phyloP scores from a whole-genome alignment of 257 asterid genomes.

The Cruciata laevipes region DNA sequence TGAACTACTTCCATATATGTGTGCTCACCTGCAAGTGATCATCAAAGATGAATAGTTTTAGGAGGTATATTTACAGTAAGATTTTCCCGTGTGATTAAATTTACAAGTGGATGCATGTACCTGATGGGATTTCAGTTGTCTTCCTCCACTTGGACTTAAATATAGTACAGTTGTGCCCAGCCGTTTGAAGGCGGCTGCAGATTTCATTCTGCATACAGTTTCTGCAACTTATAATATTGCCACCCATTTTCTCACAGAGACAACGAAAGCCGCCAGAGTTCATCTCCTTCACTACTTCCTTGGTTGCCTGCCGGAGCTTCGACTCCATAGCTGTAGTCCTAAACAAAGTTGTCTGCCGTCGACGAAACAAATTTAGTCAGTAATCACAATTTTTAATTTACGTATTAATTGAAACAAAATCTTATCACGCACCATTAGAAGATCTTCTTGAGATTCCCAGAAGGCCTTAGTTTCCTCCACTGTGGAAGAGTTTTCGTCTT shows the following conservation, averaged over 20 bases:
- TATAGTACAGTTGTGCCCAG: constrained; percentile 26
- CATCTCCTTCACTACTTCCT: constrained; percentile 31
- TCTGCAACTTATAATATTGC: constrained; percentile 15
- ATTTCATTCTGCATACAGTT: constrained; percentile 26
- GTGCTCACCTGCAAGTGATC: constrained; percentile 26
- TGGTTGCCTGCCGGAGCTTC: constrained; percentile 26
- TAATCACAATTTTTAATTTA: neutral
- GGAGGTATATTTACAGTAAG: too few relatives aligned
- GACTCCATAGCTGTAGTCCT: constrained; percentile 32
- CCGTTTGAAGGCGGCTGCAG: constrained; percentile 17
- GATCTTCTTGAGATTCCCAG: constrained; percentile 25
- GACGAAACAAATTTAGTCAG: neutral
- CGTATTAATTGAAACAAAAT: neutral
- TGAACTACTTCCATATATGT: constrained; percentile 30
- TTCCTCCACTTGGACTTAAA: constrained; percentile 38
- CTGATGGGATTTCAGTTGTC: constrained; percentile 28
- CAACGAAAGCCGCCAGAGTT: constrained; percentile 14
- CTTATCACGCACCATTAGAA: constrained; percentile 16
- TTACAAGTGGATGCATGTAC: constrained; percentile 10
- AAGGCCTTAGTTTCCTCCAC: constrained; percentile 20
- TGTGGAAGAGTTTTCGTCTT: constrained; percentile 4
- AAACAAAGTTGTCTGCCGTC: constrained; percentile 24
- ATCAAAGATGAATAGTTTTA: neutral
- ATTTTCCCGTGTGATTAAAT: too few relatives aligned
- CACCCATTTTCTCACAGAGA: constrained; percentile 25